Conservation (phyloP, 176 grass and related monocot genomes). For the Cymbopogon citratus region DNA sequence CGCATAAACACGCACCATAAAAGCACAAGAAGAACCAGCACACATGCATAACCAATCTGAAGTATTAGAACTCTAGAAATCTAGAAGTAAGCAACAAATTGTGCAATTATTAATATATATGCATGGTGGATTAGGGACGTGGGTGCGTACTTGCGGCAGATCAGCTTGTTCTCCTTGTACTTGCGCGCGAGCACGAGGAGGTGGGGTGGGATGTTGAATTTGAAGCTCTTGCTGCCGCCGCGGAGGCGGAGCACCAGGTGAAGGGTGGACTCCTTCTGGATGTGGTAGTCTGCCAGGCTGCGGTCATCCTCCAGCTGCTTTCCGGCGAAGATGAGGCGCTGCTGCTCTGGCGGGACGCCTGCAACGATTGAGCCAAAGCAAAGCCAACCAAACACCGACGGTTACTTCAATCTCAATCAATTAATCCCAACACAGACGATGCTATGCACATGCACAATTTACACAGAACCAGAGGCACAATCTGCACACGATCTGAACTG, state of each 20-base stretch:
- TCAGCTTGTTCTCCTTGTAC: slow-evolving; percentile 32
- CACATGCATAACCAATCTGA: background rate
- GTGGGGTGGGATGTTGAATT: background rate
- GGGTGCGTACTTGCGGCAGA: slow-evolving; percentile 31
- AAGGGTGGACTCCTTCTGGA: slow-evolving; percentile 52
- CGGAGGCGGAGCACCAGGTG: slow-evolving; percentile 53
- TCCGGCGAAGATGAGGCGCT: slow-evolving; percentile 53
- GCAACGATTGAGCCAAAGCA: background rate
- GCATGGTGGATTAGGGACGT: background rate
- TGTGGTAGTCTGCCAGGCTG: slow-evolving; percentile 48
- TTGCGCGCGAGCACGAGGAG: slow-evolving; percentile 23
- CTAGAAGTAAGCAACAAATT: background rate
- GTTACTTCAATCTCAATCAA: background rate
- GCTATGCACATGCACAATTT: background rate
- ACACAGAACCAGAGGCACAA: background rate
- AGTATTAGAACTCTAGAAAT: too few relatives aligned
- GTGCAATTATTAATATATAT: background rate
- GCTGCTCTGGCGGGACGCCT: slow-evolving; percentile 50
- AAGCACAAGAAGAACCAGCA: background rate
- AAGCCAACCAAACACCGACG: background rate
- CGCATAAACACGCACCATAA: background rate
- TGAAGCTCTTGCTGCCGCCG: slow-evolving; percentile 22
- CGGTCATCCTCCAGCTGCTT: slow-evolving; percentile 54
- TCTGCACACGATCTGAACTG: background rate
- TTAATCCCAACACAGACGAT: background rate